Evolutionary conservation across 345 rosid species (phyloP).

Genomic region (Citrus hindsii): DNA sequence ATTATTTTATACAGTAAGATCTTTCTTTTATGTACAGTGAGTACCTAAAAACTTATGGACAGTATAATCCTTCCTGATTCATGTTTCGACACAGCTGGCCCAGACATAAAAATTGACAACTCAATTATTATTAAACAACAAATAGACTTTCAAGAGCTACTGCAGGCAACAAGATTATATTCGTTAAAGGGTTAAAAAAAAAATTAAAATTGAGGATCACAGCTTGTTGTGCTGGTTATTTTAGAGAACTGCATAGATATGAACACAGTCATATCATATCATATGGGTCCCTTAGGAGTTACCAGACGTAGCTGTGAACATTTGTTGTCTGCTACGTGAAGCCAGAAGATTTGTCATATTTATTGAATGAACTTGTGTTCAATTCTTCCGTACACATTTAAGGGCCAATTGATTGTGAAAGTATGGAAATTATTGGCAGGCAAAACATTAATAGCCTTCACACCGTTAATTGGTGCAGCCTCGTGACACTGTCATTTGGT

Average conservation of each 20-base stretch:
- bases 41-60: constrained; percentile 16
- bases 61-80: constrained; percentile 23
- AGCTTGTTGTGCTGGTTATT: background rate
- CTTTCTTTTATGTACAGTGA: constrained; percentile 6
- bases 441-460: constrained; percentile 7
- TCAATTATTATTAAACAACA: constrained; percentile 35
- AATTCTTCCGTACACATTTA: constrained; percentile 6
- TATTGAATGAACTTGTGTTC: background rate
- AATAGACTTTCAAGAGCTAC: constrained; percentile 4
- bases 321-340: constrained; percentile 5
- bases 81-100: constrained; percentile 35
- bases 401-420: constrained; percentile 21
- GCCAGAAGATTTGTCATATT: constrained; percentile 6
- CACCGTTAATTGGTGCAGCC: constrained; percentile 6
- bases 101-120: constrained; percentile 25
- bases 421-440: constrained; percentile 25
- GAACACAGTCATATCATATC: background rate
- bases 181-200: constrained; percentile 7
- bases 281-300: constrained; percentile 14
- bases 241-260: background rate
- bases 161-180: constrained; percentile 1
- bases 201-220: background rate
- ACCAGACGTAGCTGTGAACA: background rate
- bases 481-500: constrained; percentile 23
- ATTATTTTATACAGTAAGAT: background rate